Evolutionary conservation across 345 rosid species (phyloP), one percentile per base, ranked within the genome.

Genomic region (Ricinus communis): DNA sequence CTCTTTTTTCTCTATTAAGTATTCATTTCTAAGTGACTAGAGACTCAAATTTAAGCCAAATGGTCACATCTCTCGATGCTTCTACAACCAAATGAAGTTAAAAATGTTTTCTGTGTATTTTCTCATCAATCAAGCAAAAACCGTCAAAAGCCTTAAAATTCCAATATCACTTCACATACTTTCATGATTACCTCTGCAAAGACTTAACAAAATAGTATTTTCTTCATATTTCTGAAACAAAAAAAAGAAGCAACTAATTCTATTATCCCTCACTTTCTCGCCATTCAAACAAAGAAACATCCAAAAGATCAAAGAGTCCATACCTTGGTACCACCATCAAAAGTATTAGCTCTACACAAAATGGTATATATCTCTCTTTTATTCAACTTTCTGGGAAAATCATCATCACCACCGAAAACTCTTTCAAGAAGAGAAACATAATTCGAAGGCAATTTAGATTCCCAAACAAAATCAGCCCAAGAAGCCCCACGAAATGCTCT

Each of bases 401-500:
- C 47, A 43, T 43, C 11, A 56, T 33, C 70, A 60, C 68, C 85
- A 6, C 88, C 91, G 6, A 88, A 71, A 50, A 96, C 80, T 58
- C 78, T 82, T 66, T 72, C 81, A 46, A 91, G 71, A 66, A 96
- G 82, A 71, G 63, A 54, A 19, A 22, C 71, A 72, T 93, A 91
- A 81, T 89, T 90, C 7, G 68, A 60, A 12, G 99, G 99, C 82
- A 96, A 75, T 61, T 96, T 96, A 12, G 96, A 84, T 71, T 93
- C 96, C 99, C 99, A 96, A 1, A 96, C 90, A 76, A 82, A 82
- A 83, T 96, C 98, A 64, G 98, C 99, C 91, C 88, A 86, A 0
- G 98, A 96, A 49, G 99, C 99, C 5, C 93, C 86, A 60, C 87
- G 91, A 71, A 89, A 96, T 43, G 98, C 92, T 24, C 85, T 84